Evolutionary conservation across 2,329 filamentous ascomycete genomes (phyloP), one percentile per base, ranked within the genome.

Genomic region (Phialophora macrospora): DNA sequence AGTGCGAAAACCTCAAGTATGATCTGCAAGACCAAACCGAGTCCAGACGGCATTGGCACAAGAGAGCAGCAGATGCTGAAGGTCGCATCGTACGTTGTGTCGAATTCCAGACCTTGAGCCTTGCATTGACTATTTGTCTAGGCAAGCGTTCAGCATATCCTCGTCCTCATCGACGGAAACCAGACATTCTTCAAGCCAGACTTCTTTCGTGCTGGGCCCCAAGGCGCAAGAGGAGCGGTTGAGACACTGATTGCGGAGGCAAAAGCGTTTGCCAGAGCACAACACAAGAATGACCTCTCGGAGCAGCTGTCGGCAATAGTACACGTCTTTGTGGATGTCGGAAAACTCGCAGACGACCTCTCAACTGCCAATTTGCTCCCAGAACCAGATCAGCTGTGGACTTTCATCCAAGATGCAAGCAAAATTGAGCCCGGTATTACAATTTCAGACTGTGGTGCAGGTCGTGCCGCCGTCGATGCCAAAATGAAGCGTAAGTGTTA

Each of bases 281-380:
- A 71, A 26, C 67, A 69, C 63, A 69, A 65, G 51, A 65, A 69
- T 57, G 67, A 69, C 32, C 60, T 71, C 28, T 65, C 67, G 2
- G 65, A 69, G 26, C 57, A 59, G 49, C 65, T 69, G 30, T 57
- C 57, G 7, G 58, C 60, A 41, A 38, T 69, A 46, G 60, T 69
- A 51, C 61, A 69, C 55, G 62, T 71, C 55, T 71, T 71, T 56
- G 61, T 66, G 58, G 69, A 71, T 59, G 59, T 69, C 34, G 65
- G 62, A 22, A 54, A 59, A 48, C 63, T 71, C 20, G 60, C 63
- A 7, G 48, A 66, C 8, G 69, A 71, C 32, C 65, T 69, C 20
- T 66, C 60, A 20, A 34, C 44, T 5, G 49, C 69, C 14, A 59
- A 55, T n/a, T 30, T 60, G 38, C 34, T 69, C n/a, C 55, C 64